Evolutionary conservation across 2,329 filamentous ascomycete genomes (phyloP).

Genomic region (Escovopsis sp.): DNA sequence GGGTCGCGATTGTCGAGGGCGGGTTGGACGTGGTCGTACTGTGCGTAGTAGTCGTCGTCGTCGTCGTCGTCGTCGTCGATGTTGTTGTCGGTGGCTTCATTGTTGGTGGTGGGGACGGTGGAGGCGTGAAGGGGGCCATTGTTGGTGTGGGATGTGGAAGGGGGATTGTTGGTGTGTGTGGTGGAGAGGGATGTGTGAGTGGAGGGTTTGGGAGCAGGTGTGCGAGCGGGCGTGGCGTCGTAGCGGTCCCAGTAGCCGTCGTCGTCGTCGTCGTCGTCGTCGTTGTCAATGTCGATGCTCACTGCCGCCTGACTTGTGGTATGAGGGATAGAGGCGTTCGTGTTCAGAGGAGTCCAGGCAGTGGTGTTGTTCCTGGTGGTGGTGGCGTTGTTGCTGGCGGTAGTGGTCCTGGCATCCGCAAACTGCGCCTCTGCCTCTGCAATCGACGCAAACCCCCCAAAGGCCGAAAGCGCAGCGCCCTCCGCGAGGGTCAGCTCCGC

Average conservation of each 20-base stretch:
- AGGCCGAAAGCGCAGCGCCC: constrained; percentile 35
- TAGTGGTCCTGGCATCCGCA: constrained; percentile 16
- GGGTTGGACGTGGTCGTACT: constrained; percentile 65
- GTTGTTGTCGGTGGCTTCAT: constrained; percentile 9
- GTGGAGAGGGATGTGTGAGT: too few species aligned
- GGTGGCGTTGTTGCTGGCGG: constrained; percentile 1
- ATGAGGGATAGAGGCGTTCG: too few species aligned
- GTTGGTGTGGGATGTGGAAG: constrained; percentile 38
- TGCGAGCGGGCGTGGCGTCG: constrained; percentile 52
- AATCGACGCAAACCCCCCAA: constrained; percentile 35
- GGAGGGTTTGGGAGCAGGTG: constrained; percentile 42
- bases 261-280: constrained; percentile 45
- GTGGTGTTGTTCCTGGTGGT: constrained; percentile 5
- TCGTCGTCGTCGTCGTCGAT: constrained; percentile 12
- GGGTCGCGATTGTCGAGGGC: constrained; percentile 70
- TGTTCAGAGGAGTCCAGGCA: too few species aligned
- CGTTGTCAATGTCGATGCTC: too few species aligned
- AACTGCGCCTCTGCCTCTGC: constrained; percentile 46
- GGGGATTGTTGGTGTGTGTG: constrained; percentile 29
- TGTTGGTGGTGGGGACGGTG: constrained; percentile 8
- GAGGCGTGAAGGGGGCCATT: constrained; percentile 12
- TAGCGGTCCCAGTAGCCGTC: constrained; percentile 72
- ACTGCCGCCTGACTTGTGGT: too few species aligned
- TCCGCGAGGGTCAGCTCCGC: constrained; percentile 52
- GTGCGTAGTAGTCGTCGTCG: constrained; percentile 61